Conservation (phyloP, 148 eudicot species). For the Heliamphora exappendiculata region DNA sequence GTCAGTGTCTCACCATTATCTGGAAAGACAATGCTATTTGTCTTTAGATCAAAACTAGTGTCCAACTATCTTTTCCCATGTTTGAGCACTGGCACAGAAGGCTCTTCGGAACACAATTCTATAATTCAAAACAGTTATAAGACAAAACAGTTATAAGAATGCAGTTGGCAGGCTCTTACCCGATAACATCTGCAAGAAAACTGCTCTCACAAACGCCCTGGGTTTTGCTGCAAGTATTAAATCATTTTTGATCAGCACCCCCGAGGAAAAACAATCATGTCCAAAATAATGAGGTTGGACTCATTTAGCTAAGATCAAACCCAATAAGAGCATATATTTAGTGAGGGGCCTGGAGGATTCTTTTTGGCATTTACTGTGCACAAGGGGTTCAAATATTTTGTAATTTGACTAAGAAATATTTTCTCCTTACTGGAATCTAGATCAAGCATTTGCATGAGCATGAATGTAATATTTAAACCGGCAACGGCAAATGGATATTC, state of each 20-base stretch:
- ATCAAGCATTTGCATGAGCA: conserved; percentile 83
- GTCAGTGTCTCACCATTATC: neutral
- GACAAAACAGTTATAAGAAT: neutral
- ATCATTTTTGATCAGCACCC: conserved; percentile 10
- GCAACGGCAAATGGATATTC: conserved; percentile 95
- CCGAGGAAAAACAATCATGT: neutral
- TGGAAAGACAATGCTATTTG: neutral
- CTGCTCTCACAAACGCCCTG: conserved; percentile 52
- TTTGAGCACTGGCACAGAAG: neutral
- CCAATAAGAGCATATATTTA: neutral
- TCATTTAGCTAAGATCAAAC: neutral
- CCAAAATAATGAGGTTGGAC: neutral
- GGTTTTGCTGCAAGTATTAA: conserved; percentile 50
- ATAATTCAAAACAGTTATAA: neutral
- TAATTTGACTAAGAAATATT: neutral
- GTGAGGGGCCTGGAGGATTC: neutral
- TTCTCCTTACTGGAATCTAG: conserved; percentile 55
- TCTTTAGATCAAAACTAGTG: neutral
- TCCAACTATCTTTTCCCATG: neutral
- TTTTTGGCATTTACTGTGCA: neutral
- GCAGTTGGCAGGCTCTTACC: conserved; percentile 31
- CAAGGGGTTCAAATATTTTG: neutral
- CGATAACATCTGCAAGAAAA: conserved; percentile 70
- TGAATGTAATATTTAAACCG: conserved; percentile 84
- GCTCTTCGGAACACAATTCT: neutral